Percentiles rank a stretch among this genome's conserved stretches.
Conservation (phyloP, 768 basidiomycete genomes). For the Kwoniella heveanensis region DNA sequence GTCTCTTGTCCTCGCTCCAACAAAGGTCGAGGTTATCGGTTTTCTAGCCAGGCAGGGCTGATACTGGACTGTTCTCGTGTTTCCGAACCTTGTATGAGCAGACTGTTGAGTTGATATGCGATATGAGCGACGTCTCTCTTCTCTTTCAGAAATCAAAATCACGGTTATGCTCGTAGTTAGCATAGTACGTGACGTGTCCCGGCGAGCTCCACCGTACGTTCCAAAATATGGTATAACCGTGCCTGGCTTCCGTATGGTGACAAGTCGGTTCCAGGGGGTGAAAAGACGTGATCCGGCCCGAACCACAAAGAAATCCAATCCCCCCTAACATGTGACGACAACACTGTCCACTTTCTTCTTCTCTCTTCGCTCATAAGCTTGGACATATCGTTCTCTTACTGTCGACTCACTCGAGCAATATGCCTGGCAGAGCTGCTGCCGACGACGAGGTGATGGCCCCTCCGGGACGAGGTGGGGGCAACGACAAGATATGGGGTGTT, state of each 20-base stretch:
- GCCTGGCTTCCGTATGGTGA: conserved; percentile 4
- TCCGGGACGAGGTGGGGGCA: conserved; percentile 10
- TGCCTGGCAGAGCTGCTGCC: conserved; percentile 24
- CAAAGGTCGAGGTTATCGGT: neutral
- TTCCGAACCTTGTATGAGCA: too few species aligned
- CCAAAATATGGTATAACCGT: neutral
- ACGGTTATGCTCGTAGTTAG: neutral
- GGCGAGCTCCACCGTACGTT: neutral
- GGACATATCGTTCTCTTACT: neutral
- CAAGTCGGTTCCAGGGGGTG: neutral
- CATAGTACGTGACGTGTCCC: neutral
- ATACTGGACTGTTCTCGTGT: neutral
- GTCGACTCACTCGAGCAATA: neutral
- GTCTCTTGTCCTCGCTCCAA: neutral
- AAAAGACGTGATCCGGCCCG: conserved; percentile 14
- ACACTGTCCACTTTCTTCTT: conserved; percentile 7
- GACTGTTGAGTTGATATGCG: too few species aligned
- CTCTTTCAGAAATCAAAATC: neutral
- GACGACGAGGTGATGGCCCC: conserved; percentile 14
- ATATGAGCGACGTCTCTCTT: too few species aligned
- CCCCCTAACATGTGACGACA: neutral
- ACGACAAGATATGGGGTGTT: conserved; percentile 18
- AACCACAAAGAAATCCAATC: neutral
- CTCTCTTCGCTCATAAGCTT: neutral
- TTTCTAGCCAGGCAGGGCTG: neutral